Evolutionary conservation across 345 rosid genomes (phyloP).

Genomic region (Aurinia saxatilis): DNA sequence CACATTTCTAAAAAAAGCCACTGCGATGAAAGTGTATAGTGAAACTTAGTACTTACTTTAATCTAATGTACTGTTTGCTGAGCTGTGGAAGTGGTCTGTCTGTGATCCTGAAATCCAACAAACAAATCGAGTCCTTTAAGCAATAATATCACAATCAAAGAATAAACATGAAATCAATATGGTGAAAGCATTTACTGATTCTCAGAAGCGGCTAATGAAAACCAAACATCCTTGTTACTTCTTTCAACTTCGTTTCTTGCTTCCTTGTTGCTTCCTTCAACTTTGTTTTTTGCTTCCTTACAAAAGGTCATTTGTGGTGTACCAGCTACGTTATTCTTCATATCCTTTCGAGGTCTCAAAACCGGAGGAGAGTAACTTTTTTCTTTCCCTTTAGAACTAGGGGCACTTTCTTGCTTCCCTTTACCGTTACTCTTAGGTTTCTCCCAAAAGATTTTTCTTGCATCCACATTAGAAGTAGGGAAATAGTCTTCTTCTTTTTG

Average conservation of each 20-base stretch:
- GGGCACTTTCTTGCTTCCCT: too few relatives aligned
- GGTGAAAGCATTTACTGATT: background rate
- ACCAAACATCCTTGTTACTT: background rate
- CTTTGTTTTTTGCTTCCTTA: background rate
- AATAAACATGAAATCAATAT: background rate
- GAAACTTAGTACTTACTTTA: background rate
- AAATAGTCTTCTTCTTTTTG: background rate
- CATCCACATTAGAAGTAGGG: background rate
- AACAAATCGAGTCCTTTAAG: background rate
- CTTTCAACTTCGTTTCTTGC: background rate
- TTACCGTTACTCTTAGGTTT: too few relatives aligned
- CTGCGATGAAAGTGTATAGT: background rate
- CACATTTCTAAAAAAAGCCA: background rate
- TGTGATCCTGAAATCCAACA: background rate
- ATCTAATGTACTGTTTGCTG: background rate
- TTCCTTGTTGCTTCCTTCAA: background rate
- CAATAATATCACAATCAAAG: background rate
- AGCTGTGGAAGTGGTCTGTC: background rate
- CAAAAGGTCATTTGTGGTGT: background rate
- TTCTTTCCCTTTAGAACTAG: background rate
- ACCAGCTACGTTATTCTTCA: background rate
- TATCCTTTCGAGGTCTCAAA: background rate
- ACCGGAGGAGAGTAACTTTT: background rate
- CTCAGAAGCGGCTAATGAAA: background rate
- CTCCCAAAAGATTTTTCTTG: slow-evolving; percentile 1